These are phyloP conservation scores for Saturnispora quitensis DNA, from an alignment of 805 yeast genomes.

Conservation along the genomic window DNA sequence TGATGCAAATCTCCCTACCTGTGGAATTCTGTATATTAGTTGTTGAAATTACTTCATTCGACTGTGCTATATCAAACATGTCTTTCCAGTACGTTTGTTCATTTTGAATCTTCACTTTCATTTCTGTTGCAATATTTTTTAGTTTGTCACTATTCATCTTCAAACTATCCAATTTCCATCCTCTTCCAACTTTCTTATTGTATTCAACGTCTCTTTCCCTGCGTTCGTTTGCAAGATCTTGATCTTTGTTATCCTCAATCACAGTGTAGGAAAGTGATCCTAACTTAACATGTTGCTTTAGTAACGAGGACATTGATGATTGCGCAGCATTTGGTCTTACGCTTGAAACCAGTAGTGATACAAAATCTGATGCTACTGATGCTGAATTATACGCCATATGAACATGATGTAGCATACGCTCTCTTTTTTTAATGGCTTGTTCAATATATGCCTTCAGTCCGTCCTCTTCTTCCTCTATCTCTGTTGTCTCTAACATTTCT, in stretches of 20 bases:
- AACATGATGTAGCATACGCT: constrained; percentile 43
- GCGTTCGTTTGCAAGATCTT: constrained; percentile 12
- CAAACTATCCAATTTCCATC: constrained; percentile 79
- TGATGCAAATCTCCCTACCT: constrained; percentile 50
- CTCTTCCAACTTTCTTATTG: constrained; percentile 40
- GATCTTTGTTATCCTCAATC: constrained; percentile 14
- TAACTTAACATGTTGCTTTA: constrained; percentile 62
- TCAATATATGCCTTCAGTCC: constrained; percentile 14
- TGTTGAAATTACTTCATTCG: constrained; percentile 59
- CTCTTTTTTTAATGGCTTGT: constrained; percentile 40
- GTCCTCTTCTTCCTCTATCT: constrained; percentile 13
- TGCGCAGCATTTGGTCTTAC: constrained; percentile 80
- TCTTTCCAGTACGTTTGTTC: constrained; percentile 67
- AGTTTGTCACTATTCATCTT: constrained; percentile 45
- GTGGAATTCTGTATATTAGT: constrained; percentile 19
- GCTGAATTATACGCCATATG: constrained; percentile 78
- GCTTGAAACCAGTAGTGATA: constrained; percentile 72
- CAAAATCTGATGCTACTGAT: constrained; percentile 78
- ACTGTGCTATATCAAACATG: constrained; percentile 32
- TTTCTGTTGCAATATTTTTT: constrained; percentile 38
- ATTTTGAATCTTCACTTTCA: constrained; percentile 44
- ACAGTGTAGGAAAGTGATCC: constrained; percentile 53
- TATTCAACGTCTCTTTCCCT: constrained; percentile 14
- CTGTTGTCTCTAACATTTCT: constrained; percentile 10
- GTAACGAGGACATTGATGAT: constrained; percentile 79